These are phyloP conservation scores for Vaucheria bursata DNA, from an alignment of 352 stramenopile genomes.

Conservation along the genomic window DNA sequence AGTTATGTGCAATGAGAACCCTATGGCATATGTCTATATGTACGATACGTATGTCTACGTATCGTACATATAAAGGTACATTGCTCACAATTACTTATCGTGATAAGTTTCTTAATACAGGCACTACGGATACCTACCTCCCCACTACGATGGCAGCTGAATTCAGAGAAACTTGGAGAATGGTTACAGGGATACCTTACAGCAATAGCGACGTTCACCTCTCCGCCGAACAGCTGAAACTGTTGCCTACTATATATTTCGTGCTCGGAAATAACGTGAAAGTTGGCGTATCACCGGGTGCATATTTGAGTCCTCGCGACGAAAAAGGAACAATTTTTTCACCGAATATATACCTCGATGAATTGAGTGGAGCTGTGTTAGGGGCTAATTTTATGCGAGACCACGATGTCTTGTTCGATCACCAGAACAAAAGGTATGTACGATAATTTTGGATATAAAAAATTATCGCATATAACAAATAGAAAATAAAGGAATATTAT, in stretches of 20 bases:
- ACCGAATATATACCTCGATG: constrained; percentile 63
- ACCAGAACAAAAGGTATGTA: constrained; percentile 50
- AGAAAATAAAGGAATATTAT: too few species aligned
- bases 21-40: too few species aligned
- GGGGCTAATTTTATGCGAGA: constrained; percentile 68
- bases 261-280: constrained; percentile 55
- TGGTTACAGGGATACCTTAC: background rate
- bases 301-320: constrained; percentile 60
- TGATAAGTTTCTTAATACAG: too few species aligned
- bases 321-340: constrained; percentile 44
- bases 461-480: too few species aligned
- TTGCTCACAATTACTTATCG: too few species aligned
- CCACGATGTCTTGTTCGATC: constrained; percentile 70
- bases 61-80: too few species aligned
- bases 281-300: constrained; percentile 57
- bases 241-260: constrained; percentile 49
- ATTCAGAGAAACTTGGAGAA: constrained; percentile 4
- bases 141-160: constrained; percentile 9
- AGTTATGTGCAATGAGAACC: too few species aligned
- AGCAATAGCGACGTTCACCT: background rate
- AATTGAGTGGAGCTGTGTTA: constrained; percentile 57
- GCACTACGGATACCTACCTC: constrained; percentile 67
- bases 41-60: too few species aligned
- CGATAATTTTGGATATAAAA: too few species aligned
- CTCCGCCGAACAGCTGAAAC: too few species aligned